phyloP scores from a whole-genome alignment of 106 monocot genomes.

The Allium cepa region DNA sequence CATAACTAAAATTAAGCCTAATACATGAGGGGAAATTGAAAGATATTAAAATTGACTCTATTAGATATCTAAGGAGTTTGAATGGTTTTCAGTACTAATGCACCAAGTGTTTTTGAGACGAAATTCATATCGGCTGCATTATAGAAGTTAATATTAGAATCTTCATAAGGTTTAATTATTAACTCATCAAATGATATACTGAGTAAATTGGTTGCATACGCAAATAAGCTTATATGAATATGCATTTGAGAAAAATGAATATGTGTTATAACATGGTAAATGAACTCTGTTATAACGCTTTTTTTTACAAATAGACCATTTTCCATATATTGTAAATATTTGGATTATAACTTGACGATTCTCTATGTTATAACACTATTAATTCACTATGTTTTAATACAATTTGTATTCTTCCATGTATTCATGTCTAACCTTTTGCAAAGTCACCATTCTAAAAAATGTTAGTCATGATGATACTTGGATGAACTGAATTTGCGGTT shows the following conservation, averaged over 20 bases:
- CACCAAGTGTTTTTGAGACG: background rate
- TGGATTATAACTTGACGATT: background rate
- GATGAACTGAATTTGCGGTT: background rate
- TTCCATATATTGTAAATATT: background rate
- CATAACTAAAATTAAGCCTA: too few relatives aligned
- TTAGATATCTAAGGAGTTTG: background rate
- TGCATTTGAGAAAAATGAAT: too few relatives aligned
- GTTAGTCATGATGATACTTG: background rate
- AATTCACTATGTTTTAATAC: too few relatives aligned
- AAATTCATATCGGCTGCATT: background rate
- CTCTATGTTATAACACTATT: too few relatives aligned
- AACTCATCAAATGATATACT: too few relatives aligned
- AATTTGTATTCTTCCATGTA: background rate
- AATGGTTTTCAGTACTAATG: background rate
- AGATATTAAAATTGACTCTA: too few relatives aligned
- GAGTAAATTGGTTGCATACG: too few relatives aligned
- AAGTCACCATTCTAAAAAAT: background rate
- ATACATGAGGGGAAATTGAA: too few relatives aligned
- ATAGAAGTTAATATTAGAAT: background rate
- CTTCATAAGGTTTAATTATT: background rate
- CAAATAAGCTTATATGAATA: too few relatives aligned
- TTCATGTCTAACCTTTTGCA: background rate
- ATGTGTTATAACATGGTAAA: background rate
- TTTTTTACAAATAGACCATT: background rate
- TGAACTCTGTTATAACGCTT: background rate